Percentiles rank a stretch among this genome's conserved stretches.
Evolutionary conservation across 352 stramenopile species (phyloP).

Genomic region (Phytophthora tentaculata): DNA sequence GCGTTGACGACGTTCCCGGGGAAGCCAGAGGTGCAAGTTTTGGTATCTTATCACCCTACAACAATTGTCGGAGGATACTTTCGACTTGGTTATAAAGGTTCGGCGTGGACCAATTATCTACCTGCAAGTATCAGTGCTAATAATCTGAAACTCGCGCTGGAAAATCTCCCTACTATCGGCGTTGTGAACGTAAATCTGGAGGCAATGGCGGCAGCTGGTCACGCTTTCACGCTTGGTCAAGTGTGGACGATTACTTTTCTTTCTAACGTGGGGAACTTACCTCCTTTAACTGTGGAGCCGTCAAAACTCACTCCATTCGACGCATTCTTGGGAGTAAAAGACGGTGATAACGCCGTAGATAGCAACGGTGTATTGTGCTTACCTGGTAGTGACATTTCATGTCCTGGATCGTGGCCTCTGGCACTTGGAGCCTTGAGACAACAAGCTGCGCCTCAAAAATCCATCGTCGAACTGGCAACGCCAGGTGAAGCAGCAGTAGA

Average conservation of each 20-base stretch:
- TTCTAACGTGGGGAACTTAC: slow-evolving; percentile 66
- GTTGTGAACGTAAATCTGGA: slow-evolving; percentile 55
- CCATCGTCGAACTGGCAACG: slow-evolving; percentile 18
- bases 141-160: slow-evolving; percentile 64
- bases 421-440: slow-evolving; percentile 14
- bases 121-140: slow-evolving; percentile 39
- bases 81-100: slow-evolving; percentile 77
- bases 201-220: slow-evolving; percentile 13
- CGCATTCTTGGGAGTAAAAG: slow-evolving; percentile 67
- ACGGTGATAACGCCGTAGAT: slow-evolving; percentile 80
- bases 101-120: slow-evolving; percentile 73
- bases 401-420: slow-evolving; percentile 53
- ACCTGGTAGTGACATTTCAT: slow-evolving; percentile 44
- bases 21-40: slow-evolving; percentile 72
- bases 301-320: slow-evolving; percentile 62
- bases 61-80: slow-evolving; percentile 66
- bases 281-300: slow-evolving; percentile 57
- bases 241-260: slow-evolving; percentile 85
- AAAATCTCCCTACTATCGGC: slow-evolving; percentile 71
- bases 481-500: slow-evolving; percentile 64
- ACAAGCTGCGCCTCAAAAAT: slow-evolving; percentile 14
- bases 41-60: slow-evolving; percentile 60
- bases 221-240: slow-evolving; percentile 43
- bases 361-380: slow-evolving; percentile 47
- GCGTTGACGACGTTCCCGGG: slow-evolving; percentile 52